phyloP scores from a whole-genome alignment of 2,329 filamentous ascomycete species.

The Colletotrichum kahawae region DNA sequence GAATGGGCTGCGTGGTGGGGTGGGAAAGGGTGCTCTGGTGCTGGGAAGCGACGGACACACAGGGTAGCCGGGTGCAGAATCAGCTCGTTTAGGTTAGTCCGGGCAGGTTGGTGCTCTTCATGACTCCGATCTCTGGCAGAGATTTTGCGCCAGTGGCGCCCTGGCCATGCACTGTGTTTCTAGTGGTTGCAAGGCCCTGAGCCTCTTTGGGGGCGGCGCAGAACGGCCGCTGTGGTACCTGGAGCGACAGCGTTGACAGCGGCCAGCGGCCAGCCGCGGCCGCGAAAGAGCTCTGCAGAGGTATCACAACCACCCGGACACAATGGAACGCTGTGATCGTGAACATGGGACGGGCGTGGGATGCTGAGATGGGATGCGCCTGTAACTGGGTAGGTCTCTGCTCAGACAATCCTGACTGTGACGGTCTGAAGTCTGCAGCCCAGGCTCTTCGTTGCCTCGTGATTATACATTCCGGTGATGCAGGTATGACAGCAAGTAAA shows the following conservation, averaged over 20 bases:
- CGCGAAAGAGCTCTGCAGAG: background rate
- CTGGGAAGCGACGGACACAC: background rate
- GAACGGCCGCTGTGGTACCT: background rate
- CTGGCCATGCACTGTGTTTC: slow-evolving; percentile 6
- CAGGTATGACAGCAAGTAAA: background rate
- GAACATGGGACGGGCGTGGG: background rate
- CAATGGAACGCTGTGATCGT: background rate
- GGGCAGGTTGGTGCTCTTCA: background rate
- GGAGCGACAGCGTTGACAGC: background rate
- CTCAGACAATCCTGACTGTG: background rate
- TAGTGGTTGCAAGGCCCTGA: slow-evolving; percentile 1
- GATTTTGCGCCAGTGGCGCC: slow-evolving; percentile 11
- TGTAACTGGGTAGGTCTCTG: background rate
- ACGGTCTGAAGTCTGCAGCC: background rate
- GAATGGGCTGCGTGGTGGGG: slow-evolving; percentile 11
- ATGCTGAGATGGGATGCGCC: background rate
- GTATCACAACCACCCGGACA: background rate
- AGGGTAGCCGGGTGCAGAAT: background rate
- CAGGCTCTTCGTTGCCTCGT: background rate
- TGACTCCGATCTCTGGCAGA: slow-evolving; percentile 10
- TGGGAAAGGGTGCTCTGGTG: background rate
- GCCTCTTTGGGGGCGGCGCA: background rate
- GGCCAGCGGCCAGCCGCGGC: background rate
- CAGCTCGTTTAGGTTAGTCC: slow-evolving; percentile 4
- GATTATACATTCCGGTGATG: background rate